Evolutionary conservation across 2,329 filamentous ascomycete genomes (phyloP).

Genomic region (Chrysoporthe deuterocubensis): DNA sequence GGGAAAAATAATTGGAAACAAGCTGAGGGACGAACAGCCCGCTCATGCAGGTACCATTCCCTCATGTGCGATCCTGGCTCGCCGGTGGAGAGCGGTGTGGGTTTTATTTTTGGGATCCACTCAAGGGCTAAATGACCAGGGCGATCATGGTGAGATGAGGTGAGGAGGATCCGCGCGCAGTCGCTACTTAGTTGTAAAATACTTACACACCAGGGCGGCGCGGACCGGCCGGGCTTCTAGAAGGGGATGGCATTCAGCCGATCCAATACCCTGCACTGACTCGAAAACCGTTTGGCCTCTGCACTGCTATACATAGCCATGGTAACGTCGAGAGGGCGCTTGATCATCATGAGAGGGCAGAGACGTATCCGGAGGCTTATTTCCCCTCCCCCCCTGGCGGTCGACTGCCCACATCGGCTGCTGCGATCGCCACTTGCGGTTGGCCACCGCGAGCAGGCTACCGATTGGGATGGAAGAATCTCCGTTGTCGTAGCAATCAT

Average conservation of each 20-base stretch:
- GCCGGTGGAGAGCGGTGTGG: conserved; percentile 7
- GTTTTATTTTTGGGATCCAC: conserved; percentile 16
- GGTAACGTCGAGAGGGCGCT: background rate
- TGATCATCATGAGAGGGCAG: background rate
- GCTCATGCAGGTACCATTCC: conserved; percentile 22
- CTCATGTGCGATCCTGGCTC: conserved; percentile 8
- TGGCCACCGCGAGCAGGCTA: conserved; percentile 14
- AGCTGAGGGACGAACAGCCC: conserved; percentile 10
- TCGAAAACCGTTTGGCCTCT: background rate
- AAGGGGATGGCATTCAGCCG: background rate
- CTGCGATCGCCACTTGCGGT: conserved; percentile 11
- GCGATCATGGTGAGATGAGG: conserved; percentile 2
- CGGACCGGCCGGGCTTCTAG: conserved; percentile 19
- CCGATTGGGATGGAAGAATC: conserved; percentile 24
- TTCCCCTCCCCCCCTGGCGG: background rate
- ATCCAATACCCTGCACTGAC: background rate
- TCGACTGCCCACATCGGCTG: conserved; percentile 4
- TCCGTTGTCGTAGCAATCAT: conserved; percentile 26
- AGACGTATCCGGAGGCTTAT: background rate
- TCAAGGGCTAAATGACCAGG: conserved; percentile 13
- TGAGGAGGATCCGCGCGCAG: conserved; percentile 4
- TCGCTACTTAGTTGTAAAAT: background rate
- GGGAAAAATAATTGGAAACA: conserved; percentile 2
- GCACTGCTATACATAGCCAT: no score
- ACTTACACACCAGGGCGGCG: conserved; percentile 1